Percentiles rank a stretch among this genome's conserved stretches.
Evolutionary conservation across 176 grass and related monocot genomes (phyloP).

Genomic region (Echinochloa phyllopogon): DNA sequence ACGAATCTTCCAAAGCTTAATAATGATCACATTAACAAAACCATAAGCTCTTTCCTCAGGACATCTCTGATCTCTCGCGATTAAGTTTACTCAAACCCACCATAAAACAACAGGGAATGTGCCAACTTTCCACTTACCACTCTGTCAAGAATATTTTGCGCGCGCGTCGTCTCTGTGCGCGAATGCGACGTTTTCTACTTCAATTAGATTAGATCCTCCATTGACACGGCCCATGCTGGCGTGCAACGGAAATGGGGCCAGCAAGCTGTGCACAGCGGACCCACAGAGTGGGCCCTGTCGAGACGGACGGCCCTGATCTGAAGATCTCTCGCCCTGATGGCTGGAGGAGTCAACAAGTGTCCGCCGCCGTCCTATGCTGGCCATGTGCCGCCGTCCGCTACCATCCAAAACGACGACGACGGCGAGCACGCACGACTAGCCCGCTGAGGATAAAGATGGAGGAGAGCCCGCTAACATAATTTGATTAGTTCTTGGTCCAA

Average conservation of each 20-base stretch:
- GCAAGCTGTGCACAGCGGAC: no score
- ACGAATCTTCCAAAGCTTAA: constrained; percentile 37
- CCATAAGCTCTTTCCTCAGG: constrained; percentile 5
- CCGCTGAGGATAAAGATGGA: background rate
- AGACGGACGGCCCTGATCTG: constrained; percentile 5
- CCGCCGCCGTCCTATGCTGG: background rate
- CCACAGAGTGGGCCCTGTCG: background rate
- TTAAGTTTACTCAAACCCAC: constrained; percentile 11
- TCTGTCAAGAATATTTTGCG: constrained; percentile 5
- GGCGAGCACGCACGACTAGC: background rate
- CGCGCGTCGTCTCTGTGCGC: background rate
- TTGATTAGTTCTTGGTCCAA: no score
- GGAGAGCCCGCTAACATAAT: no score
- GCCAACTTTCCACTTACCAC: background rate
- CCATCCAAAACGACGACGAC: constrained; percentile 11
- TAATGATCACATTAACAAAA: constrained; percentile 35
- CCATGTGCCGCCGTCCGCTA: constrained; percentile 29
- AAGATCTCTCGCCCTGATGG: background rate
- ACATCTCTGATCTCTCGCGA: constrained; percentile 10
- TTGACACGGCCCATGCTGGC: background rate
- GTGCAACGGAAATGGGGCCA: background rate
- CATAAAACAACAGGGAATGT: background rate
- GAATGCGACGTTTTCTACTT: no score
- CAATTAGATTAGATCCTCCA: background rate
- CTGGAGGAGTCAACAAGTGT: constrained; percentile 4